phyloP scores from a whole-genome alignment of 2,329 filamentous ascomycete species.

The Colletotrichum lini region DNA sequence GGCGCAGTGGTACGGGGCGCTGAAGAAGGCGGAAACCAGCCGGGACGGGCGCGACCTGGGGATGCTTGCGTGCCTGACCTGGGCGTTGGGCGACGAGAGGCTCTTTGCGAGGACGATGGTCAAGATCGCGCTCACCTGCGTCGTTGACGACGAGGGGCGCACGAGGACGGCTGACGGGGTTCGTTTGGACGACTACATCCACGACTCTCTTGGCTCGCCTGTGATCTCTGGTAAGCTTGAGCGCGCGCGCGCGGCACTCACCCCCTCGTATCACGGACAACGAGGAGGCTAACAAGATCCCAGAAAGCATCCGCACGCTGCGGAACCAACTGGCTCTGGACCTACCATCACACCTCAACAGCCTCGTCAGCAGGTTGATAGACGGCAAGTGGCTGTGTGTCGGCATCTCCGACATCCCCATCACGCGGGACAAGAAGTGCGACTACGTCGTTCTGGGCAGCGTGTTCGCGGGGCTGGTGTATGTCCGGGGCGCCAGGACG shows the following conservation, averaged over 20 bases:
- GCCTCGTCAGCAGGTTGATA: slow-evolving; percentile 14
- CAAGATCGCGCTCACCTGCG: slow-evolving; percentile 17
- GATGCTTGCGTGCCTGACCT: slow-evolving; percentile 24
- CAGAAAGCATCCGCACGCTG: slow-evolving; percentile 25
- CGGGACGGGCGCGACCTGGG: slow-evolving; percentile 15
- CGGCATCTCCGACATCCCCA: slow-evolving; percentile 33
- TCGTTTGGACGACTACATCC: slow-evolving; percentile 20
- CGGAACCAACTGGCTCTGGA: slow-evolving; percentile 24
- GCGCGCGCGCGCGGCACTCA: no score
- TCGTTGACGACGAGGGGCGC: slow-evolving; percentile 4
- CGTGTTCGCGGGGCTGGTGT: slow-evolving; percentile 28
- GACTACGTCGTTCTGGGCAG: slow-evolving; percentile 36
- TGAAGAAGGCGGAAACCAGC: slow-evolving; percentile 1
- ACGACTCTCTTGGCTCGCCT: slow-evolving; percentile 31
- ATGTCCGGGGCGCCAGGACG: slow-evolving; percentile 26
- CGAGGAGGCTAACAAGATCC: neutral
- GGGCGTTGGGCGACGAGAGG: slow-evolving; percentile 31
- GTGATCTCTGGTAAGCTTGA: slow-evolving; percentile 20
- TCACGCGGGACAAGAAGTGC: slow-evolving; percentile 37
- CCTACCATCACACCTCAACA: slow-evolving; percentile 30
- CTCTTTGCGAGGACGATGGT: slow-evolving; percentile 12
- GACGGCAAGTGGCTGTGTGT: slow-evolving; percentile 36
- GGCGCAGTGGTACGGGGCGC: slow-evolving; percentile 16
- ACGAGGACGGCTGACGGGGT: slow-evolving; percentile 16
- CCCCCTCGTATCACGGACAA: no score